Evolutionary conservation across 331 rosid genomes (phyloP), one percentile per base, ranked within the genome.

Genomic region (Spiraea crenata): DNA sequence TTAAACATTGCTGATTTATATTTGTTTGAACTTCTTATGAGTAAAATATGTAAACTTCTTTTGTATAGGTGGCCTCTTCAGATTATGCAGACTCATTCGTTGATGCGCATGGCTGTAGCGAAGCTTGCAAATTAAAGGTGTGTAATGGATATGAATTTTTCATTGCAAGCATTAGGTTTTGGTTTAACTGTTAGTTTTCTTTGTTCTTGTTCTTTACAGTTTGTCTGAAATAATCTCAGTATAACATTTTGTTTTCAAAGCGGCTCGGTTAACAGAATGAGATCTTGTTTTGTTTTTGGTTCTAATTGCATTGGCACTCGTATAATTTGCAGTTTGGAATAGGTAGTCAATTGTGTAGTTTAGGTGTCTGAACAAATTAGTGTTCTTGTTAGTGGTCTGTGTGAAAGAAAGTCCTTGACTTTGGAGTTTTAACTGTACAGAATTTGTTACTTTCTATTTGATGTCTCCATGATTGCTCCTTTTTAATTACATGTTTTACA

Each of bases 101-200:
- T 57, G 84, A 79, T 72, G 65, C 73, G 59, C 64, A 69, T 38
- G 79, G 72, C 19, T 81, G 85, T 65, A 81, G 79, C 46, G 47
- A 79, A 72, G 82, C 84, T 72, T 87, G 88, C 77, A 82, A 82
- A 75, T 77, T 93, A 63, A 93, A 91, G 99, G 97, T 93, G 72
- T 62, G 85, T 70, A 39, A 49, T 74, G 56, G 15, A 58, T 66
- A 64, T 65, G 63, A 44, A 41, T 50, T 51, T 74, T 70, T 54
- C 62, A 56, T 61, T 73, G 61, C 69, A 50, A 57, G 5, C 17
- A 45, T 71, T 5, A 37, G 51, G 37, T 58, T 51, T 60, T 15
- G 40, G 58, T 58, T 70, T 9, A 9, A 17, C 35, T 63, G 52
- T 70, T 59, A 62, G 70, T 31, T 34, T 41, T 13, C 19, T 25